Evolutionary conservation across 768 basidiomycete species (phyloP), one percentile per base, ranked within the genome.

Genomic region (Suillus subalutaceus): DNA sequence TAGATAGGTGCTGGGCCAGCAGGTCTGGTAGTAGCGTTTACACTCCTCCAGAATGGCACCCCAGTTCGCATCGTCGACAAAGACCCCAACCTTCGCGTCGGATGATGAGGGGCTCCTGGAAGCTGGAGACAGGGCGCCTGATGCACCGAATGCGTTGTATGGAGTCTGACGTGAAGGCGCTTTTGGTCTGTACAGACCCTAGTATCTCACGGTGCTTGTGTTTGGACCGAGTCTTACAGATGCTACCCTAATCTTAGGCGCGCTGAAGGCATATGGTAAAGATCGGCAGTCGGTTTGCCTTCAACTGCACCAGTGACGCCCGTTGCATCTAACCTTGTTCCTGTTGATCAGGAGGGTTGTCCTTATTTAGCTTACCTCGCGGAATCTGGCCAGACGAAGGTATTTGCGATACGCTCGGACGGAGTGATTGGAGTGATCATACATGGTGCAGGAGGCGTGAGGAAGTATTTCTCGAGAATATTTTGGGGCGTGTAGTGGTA

Each of bases 401-500:
- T 76, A 4, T 72, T 81, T 35, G 63, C 65, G 4, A n/a, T 85
- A n/a, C 85, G 20, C 8, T 20, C 46, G 46, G 46, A 46, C n/a
- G 46, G n/a, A 46, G 46, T n/a, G 9, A 10, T n/a, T 8, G 84
- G 84, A n/a, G 73, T 70, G 4, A 69, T 77, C 4, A 72, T 72
- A 26, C 63, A 41, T 6, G 74, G 71, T 2, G 50, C 30, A 9
- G 69, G 71, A 40, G 75, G 75, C 12, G 48, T 70, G 1, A 46
- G n/a, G 46, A 46, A 46, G n/a, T 46, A n/a, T n/a, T 46, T 46
- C 46, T 46, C n/a, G n/a, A 38, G 38, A 38, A 38, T 38, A 38
- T 38, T 38, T 38, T 38, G 1, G 38, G 38, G 38, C 38, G 38
- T 38, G 38, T 38, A 10, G 38, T 38, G 38, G 38, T 38, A 38